These are phyloP conservation scores for Candida freyschussii DNA, from an alignment of 1,139 yeast species.

Conservation along the genomic window DNA sequence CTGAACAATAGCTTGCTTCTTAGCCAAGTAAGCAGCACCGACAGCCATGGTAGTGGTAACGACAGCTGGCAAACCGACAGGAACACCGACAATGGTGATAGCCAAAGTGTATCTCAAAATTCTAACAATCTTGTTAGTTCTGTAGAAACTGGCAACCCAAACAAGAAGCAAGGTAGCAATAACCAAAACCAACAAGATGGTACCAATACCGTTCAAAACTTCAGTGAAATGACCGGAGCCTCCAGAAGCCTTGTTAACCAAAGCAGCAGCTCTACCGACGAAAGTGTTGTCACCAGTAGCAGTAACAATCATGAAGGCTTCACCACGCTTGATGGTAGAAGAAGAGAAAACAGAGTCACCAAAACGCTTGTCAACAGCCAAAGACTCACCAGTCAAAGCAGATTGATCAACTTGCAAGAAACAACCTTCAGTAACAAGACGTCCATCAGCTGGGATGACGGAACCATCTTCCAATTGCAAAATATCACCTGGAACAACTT, in stretches of 20 bases:
- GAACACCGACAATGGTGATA: constrained; percentile 98
- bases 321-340: constrained; percentile 96
- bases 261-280: constrained; percentile 96
- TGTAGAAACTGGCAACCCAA: constrained; percentile 95
- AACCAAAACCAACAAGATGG: constrained; percentile 83
- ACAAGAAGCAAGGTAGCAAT: constrained; percentile 83
- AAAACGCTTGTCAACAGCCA: constrained; percentile 88
- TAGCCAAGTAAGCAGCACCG: constrained; percentile 99
- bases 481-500: constrained; percentile 91
- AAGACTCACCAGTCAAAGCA: constrained; percentile 97
- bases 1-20: constrained; percentile 98
- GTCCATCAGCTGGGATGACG: constrained; percentile 94
- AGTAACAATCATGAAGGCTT: constrained; percentile 91
- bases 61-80: constrained; percentile 99
- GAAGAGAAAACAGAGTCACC: constrained; percentile 92
- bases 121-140: constrained; percentile 82
- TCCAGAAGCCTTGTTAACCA: constrained; percentile 91
- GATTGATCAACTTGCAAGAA: constrained; percentile 95
- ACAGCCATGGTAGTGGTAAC: constrained; percentile 99
- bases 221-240: constrained; percentile 97
- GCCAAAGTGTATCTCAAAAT: constrained; percentile 94
- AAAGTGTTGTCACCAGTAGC: constrained; percentile 94
- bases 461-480: constrained; percentile 91
- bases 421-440: constrained; percentile 83
- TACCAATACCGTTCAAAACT: constrained; percentile 97